Percentiles rank a stretch among this genome's conserved stretches.
Evolutionary conservation across 2,329 filamentous ascomycete species (phyloP).

Genomic region (Ophiocordyceps robertsii): DNA sequence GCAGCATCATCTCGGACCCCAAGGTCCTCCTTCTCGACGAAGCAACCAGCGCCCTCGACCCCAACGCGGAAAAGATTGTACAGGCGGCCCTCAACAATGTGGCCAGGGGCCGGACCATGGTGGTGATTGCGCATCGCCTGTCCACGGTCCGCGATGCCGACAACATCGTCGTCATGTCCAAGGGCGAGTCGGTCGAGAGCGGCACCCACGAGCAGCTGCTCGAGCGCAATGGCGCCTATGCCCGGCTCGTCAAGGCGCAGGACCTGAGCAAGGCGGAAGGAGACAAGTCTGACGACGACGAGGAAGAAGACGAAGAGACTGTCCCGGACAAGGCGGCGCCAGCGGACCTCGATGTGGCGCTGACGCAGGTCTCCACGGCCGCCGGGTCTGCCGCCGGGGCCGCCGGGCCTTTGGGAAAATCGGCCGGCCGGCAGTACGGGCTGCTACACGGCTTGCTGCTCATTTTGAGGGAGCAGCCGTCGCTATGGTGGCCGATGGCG

Average conservation of each 20-base stretch:
- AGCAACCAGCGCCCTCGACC: conserved; percentile 46
- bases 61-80: conserved; percentile 34
- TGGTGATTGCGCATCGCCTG: conserved; percentile 50
- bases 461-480: conserved; percentile 16
- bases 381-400: conserved; percentile 6
- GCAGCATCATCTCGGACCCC: conserved; percentile 51
- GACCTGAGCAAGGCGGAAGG: conserved; percentile 15
- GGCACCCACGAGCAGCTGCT: conserved; percentile 49
- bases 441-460: conserved; percentile 16
- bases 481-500: conserved; percentile 11
- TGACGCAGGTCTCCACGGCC: conserved; percentile 9
- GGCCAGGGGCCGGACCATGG: conserved; percentile 46
- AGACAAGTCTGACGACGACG: conserved; percentile 5
- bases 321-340: conserved; percentile 4
- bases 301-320: conserved; percentile 21
- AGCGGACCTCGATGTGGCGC: conserved; percentile 11
- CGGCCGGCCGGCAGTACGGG: conserved; percentile 7
- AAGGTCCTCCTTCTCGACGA: conserved; percentile 55
- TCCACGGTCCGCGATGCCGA: conserved; percentile 48
- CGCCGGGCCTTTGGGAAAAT: not conserved
- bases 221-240: conserved; percentile 31
- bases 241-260: conserved; percentile 31
- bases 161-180: conserved; percentile 50
- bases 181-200: conserved; percentile 45
- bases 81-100: conserved; percentile 40